Conservation (phyloP, 2,329 filamentous ascomycete species). For the Truncatella angustata region DNA sequence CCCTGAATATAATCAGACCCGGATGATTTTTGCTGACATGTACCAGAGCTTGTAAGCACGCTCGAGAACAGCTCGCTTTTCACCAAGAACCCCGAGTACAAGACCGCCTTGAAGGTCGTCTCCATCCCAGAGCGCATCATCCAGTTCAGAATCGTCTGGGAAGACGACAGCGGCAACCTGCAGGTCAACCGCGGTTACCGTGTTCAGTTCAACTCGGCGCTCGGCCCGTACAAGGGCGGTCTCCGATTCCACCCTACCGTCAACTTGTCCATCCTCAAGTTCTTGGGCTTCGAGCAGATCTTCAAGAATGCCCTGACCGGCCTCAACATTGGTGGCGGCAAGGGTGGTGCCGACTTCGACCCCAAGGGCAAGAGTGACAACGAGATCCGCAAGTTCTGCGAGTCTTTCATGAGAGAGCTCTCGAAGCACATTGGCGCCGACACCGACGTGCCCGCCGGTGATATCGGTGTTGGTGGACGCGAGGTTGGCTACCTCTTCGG, state of each 20-base stretch:
- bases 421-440: slow-evolving; percentile 94
- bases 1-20: slow-evolving; percentile 12
- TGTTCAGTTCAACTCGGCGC: slow-evolving; percentile 97
- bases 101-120: slow-evolving; percentile 81
- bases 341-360: slow-evolving; percentile 97
- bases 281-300: slow-evolving; percentile 98
- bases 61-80: slow-evolving; percentile 94
- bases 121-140: slow-evolving; percentile 92
- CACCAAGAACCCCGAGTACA: slow-evolving; percentile 91
- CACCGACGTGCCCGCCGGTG: slow-evolving; percentile 93
- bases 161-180: slow-evolving; percentile 84
- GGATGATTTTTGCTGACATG: slow-evolving; percentile 13
- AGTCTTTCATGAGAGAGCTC: slow-evolving; percentile 93
- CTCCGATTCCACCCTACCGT: slow-evolving; percentile 91
- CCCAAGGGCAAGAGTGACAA: slow-evolving; percentile 97
- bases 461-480: slow-evolving; percentile 89
- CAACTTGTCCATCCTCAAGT: slow-evolving; percentile 83
- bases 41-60: slow-evolving; percentile 83
- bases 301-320: slow-evolving; percentile 99
- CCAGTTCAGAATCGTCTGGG: slow-evolving; percentile 97
- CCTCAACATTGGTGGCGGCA: slow-evolving; percentile 92
- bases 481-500: slow-evolving; percentile 97
- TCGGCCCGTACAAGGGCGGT: slow-evolving; percentile 97
- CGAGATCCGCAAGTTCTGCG: slow-evolving; percentile 97
- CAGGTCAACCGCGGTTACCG: slow-evolving; percentile 95